Base-by-base conservation (phyloP, 2,329 filamentous ascomycete genomes). In the Pyricularia sp. region DNA sequence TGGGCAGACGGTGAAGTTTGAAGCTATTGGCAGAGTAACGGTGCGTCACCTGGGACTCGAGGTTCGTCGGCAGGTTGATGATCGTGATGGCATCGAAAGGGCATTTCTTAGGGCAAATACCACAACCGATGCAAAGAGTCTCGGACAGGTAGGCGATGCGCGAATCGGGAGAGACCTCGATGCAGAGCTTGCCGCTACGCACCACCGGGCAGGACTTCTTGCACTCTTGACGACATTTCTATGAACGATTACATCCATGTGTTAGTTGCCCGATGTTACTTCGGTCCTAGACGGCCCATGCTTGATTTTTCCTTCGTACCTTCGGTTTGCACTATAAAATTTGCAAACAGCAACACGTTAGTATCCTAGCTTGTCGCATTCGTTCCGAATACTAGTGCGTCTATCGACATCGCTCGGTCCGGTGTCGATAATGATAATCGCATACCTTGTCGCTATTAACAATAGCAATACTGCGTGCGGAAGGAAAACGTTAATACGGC, bases 41-140 rank as follows among this genome's bases (percentile, higher is more conserved):
- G 81, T 99, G 96, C 74, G 95, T 98, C 77, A 99, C 93, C 80
- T 98, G 92, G 73, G 91, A 96, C 81, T 99, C 95, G 81, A 99
- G 91, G 83, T 99, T 99, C 79, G 95, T 99, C 75, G 96, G 95
- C 85, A 99, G 84, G 85, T 99, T 99, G 93, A 99, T 99, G 81
- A 99, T 99, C 80, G 94, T 96, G 82, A 99, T 99, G 76, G 95
- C 95, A 78, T 94, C 91, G 81, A 99, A 99, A 20, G 95, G 95
- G 81, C 95, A 99, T 81, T 98, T 98, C 85, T 99, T 99, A 64
- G 94, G 93, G 81, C 96, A 99, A 83, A 99, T 99, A 90, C 95
- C 96, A 78, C 96, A 99, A 81, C 95, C 95, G 76, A 98, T 97
- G 80, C 94, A 97, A 71, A 97, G 88, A 72, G 88, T 71, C 71